These are phyloP conservation scores for Tulasnella sp. DNA, from an alignment of 768 basidiomycete species.

Conservation along the genomic window DNA sequence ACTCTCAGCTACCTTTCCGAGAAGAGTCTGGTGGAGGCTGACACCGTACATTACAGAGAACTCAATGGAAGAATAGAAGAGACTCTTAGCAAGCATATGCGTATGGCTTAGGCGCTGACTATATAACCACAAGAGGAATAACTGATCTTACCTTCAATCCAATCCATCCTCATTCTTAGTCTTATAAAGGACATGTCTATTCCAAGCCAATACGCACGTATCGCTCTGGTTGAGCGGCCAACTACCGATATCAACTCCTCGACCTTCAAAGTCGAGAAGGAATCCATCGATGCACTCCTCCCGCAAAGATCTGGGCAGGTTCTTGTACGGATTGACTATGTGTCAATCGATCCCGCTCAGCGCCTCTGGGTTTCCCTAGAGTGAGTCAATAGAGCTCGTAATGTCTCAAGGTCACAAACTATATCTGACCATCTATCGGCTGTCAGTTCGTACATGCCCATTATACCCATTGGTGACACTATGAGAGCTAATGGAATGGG, in stretches of 20 bases:
- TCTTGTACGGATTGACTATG: constrained; percentile 64
- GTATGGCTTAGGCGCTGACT: no score
- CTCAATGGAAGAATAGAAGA: no score
- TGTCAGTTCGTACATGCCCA: constrained; percentile 29
- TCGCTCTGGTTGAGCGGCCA: constrained; percentile 72
- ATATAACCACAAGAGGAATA: no score
- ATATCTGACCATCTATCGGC: constrained; percentile 40
- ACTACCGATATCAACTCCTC: constrained; percentile 47
- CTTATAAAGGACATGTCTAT: constrained; percentile 13
- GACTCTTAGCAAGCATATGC: no score
- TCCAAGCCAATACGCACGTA: constrained; percentile 20
- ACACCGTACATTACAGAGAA: no score
- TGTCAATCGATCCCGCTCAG: constrained; percentile 84
- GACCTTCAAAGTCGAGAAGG: constrained; percentile 50
- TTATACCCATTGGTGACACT: constrained; percentile 50
- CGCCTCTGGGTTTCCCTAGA: constrained; percentile 63
- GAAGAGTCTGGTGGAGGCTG: no score
- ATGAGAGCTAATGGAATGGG: constrained; percentile 68
- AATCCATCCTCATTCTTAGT: no score
- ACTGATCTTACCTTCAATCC: no score
- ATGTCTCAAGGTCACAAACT: no score
- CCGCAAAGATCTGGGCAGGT: constrained; percentile 27
- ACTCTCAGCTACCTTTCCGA: no score
- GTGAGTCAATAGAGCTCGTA: no score
- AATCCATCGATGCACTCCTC: constrained; percentile 8